These are phyloP conservation scores for Saccharomycopsis sp. DNA, from an alignment of 805 yeast genomes.

Conservation along the genomic window DNA sequence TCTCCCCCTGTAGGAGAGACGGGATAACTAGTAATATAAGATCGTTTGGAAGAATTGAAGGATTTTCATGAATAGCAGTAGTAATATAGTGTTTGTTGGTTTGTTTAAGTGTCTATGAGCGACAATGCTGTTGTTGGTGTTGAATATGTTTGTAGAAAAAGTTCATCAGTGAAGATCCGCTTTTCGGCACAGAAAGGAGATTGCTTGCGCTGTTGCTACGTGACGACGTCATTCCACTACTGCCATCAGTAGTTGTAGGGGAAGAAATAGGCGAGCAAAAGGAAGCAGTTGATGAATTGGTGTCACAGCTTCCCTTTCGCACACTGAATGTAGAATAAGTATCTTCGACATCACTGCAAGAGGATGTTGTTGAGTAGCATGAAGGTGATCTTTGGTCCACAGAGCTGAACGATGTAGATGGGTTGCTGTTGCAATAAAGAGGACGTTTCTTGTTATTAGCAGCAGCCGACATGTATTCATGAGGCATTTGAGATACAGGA, in stretches of 20 bases:
- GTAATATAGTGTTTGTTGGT: not conserved
- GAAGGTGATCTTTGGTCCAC: not conserved
- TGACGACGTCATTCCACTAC: not conserved
- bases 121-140: not conserved
- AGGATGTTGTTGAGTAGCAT: not conserved
- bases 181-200: not conserved
- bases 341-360: slow-evolving; percentile 28
- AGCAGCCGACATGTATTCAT: not conserved
- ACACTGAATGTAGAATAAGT: slow-evolving; percentile 12
- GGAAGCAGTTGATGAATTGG: slow-evolving; percentile 1
- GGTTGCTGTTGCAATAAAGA: not conserved
- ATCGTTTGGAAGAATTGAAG: not conserved
- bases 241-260: not conserved
- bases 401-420: not conserved
- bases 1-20: too few relatives aligned
- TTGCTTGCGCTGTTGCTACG: not conserved
- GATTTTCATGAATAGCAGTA: not conserved
- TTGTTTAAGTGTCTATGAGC: not conserved
- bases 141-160: slow-evolving; percentile 3
- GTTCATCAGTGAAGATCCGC: not conserved
- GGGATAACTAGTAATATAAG: not conserved
- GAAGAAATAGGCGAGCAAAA: not conserved
- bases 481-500: not conserved
- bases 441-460: not conserved
- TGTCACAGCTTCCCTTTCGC: slow-evolving; percentile 11